Percentiles rank a stretch among this genome's conserved stretches.
phyloP scores from a whole-genome alignment of 371 early-diverging fungal species.

The Mortierella sp. region DNA sequence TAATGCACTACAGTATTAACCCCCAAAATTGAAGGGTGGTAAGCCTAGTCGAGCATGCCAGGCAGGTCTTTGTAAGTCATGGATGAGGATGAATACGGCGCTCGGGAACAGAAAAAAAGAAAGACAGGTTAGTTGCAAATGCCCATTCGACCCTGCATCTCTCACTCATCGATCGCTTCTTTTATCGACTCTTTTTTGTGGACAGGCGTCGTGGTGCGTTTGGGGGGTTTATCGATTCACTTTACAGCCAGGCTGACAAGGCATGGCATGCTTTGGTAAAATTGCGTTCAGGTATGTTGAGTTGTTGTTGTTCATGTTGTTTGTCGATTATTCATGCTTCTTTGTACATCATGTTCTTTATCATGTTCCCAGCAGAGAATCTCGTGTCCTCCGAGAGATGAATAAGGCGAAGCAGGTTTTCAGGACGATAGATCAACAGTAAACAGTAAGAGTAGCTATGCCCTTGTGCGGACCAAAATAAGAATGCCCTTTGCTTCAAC shows the following conservation, averaged over 20 bases:
- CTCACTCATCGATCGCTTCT: not conserved
- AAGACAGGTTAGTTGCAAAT: not conserved
- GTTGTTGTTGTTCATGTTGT: too few species aligned
- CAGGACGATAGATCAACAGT: too few species aligned
- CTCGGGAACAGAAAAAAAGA: too few species aligned
- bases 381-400: too few species aligned
- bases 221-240: not conserved
- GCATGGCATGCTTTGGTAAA: not conserved
- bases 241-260: not conserved
- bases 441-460: too few species aligned
- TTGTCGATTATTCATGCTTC: not conserved
- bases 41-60: too few species aligned
- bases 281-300: not conserved
- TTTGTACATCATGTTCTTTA: not conserved
- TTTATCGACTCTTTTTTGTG: not conserved
- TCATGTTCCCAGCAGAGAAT: too few species aligned
- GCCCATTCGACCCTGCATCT: constrained; percentile 7
- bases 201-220: not conserved
- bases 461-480: too few species aligned
- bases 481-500: too few species aligned
- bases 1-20: not conserved
- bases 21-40: not conserved
- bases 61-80: too few species aligned
- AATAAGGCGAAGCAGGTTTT: too few species aligned
- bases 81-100: not conserved